Conservation (phyloP, 208 protist species). For the Phytomonas sp. region DNA sequence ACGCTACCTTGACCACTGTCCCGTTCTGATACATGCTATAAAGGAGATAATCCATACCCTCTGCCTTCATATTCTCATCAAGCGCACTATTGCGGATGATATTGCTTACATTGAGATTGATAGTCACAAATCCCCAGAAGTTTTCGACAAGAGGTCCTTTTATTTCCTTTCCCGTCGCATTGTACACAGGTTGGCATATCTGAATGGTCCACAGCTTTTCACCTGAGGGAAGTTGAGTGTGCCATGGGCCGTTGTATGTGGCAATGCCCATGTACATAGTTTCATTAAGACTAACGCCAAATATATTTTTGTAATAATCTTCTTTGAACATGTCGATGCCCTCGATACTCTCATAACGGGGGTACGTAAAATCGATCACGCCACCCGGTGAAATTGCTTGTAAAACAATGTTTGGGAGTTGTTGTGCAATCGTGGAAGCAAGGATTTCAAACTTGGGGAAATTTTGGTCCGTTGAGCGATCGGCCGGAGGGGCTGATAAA, state of each 20-base stretch:
- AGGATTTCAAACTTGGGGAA: constrained; percentile 22
- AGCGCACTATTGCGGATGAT: constrained; percentile 23
- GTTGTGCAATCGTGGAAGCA: constrained; percentile 7
- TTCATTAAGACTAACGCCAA: constrained; percentile 14
- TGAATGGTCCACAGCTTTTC: constrained; percentile 24
- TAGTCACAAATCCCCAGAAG: constrained; percentile 69
- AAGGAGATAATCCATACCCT: constrained; percentile 43
- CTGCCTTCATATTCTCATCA: constrained; percentile 5
- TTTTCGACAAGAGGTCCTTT: constrained; percentile 6
- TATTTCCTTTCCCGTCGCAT: constrained; percentile 7
- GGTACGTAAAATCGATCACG: constrained; percentile 31
- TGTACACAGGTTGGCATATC: constrained; percentile 43
- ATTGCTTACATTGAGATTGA: constrained; percentile 29
- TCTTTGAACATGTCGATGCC: constrained; percentile 18
- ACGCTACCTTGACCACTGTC: constrained; percentile 16
- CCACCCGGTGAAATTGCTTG: constrained; percentile 46
- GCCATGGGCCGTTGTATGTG: constrained; percentile 24
- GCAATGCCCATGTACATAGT: constrained; percentile 17
- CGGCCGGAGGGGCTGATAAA: constrained; percentile 14
- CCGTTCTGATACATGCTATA: constrained; percentile 16
- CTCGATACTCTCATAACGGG: constrained; percentile 5
- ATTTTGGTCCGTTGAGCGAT: constrained; percentile 17
- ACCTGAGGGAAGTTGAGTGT: constrained; percentile 7
- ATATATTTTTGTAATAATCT: neutral
- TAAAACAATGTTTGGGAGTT: constrained; percentile 11